These are phyloP conservation scores for Yarrowia phangngaensis DNA, from an alignment of 805 yeast species.

Conservation along the genomic window DNA sequence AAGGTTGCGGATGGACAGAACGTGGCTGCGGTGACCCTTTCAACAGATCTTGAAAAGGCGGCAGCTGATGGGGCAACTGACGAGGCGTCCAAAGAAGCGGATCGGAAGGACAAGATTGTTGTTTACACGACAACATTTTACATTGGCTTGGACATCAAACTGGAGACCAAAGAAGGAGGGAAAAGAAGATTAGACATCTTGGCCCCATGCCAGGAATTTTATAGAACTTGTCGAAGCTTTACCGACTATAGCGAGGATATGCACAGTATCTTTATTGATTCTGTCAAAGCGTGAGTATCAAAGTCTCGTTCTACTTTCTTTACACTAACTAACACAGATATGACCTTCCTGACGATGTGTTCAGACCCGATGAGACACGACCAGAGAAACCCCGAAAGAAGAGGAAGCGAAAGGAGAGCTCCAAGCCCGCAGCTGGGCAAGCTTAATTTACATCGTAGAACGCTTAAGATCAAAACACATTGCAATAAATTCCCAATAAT, in stretches of 20 bases:
- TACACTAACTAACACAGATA: constrained; percentile 36
- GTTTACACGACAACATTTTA: constrained; percentile 70
- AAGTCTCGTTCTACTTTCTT: too few relatives aligned
- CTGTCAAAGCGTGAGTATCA: constrained; percentile 52
- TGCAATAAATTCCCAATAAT: neutral
- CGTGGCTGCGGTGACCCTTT: constrained; percentile 35
- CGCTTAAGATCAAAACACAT: constrained; percentile 7
- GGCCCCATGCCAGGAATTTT: constrained; percentile 86
- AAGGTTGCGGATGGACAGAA: constrained; percentile 62
- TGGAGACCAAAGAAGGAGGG: constrained; percentile 50
- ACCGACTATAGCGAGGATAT: constrained; percentile 58
- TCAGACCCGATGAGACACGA: constrained; percentile 69
- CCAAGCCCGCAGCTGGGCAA: constrained; percentile 21
- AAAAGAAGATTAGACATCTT: constrained; percentile 63
- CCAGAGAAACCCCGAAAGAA: constrained; percentile 61
- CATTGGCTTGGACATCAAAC: constrained; percentile 66
- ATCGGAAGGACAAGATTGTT: constrained; percentile 31
- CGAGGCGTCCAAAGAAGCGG: constrained; percentile 34
- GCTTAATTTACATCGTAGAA: neutral
- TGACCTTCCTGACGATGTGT: constrained; percentile 83
- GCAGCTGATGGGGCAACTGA: constrained; percentile 34
- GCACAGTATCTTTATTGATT: constrained; percentile 61
- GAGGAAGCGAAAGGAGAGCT: constrained; percentile 42
- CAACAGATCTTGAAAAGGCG: constrained; percentile 29
- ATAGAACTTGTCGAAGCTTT: constrained; percentile 72